Evolutionary conservation across 176 grass and related monocot genomes (phyloP), one percentile per base, ranked within the genome.

Genomic region (Triticum monococcum): DNA sequence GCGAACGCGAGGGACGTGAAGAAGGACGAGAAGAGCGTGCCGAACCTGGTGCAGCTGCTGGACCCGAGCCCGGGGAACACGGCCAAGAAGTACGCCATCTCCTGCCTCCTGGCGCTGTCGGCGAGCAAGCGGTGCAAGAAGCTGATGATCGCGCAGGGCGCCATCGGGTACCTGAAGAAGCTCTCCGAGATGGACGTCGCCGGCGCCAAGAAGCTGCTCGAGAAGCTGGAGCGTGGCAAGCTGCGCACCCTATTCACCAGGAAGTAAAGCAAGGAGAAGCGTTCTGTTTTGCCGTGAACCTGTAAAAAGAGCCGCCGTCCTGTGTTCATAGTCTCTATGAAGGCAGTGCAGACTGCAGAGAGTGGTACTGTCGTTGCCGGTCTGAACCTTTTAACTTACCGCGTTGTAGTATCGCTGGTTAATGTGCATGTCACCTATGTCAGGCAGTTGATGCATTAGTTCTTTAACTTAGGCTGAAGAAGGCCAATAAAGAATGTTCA

Each of bases 81-180:
- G 5, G 97, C 97, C 0, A 99, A 96, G 90, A 99, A 99, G 94
- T 97, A 99, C 50, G 97, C 97, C 8, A 92, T 98, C 77, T 90
- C 90, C 6, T 96, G 92, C 81, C 92, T 98, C 18, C 71, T 96
- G 77, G 60, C 73, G 17, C 83, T 96, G 24, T 94, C 93, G 0
- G 75, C 93, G 41, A 92, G 92, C 80, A 98, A 96, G 66, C 91
- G 89, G 23, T 96, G 90, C 81, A 96, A 81, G 96, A 98, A 94
- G 72, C 75, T 96, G 65, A 98, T 98, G 96, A 79, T 98, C 77
- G 95, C 96, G 1, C 92, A 98, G 26, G 96, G 96, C 64, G 90
- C 96, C 11, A 96, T 98, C 11, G 96, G 96, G 32, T 98, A 98
- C 85, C 92, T 98, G 40, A 98, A 98, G 88, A 98, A 98, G 88